phyloP scores from a whole-genome alignment of 495 filamentous ascomycete genomes.

The Aspergillus bertholletiae region DNA sequence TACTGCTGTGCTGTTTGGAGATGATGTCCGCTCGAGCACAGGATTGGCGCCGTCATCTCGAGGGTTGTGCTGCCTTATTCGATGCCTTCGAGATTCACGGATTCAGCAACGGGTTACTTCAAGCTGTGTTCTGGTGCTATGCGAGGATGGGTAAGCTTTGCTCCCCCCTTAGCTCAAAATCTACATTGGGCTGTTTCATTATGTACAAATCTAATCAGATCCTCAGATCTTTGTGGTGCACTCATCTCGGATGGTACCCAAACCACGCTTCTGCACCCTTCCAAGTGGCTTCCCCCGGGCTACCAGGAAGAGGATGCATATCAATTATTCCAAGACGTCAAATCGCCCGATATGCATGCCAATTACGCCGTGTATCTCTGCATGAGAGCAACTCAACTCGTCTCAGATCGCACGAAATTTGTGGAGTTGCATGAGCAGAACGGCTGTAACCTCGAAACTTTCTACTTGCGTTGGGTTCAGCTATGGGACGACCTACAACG shows the following conservation, averaged over 20 bases:
- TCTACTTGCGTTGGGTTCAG: conserved; percentile 29
- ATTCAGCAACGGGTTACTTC: conserved; percentile 35
- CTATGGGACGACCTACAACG: conserved; percentile 43
- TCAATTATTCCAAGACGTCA: conserved; percentile 23
- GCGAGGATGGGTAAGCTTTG: conserved; percentile 38
- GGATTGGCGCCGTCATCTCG: conserved; percentile 45
- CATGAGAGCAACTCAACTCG: conserved; percentile 37
- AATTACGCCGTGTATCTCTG: conserved; percentile 48
- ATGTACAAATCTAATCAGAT: conserved; percentile 5
- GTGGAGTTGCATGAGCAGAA: conserved; percentile 32
- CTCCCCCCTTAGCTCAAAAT: not conserved
- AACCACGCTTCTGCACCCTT: conserved; percentile 36
- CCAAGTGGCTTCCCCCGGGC: conserved; percentile 37
- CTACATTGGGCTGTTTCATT: not conserved
- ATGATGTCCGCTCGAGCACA: conserved; percentile 47
- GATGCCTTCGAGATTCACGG: conserved; percentile 40
- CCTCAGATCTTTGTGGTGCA: conserved; percentile 42
- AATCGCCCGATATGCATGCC: conserved; percentile 37
- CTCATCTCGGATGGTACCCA: conserved; percentile 44
- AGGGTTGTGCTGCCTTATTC: conserved; percentile 46
- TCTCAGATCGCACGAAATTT: conserved; percentile 36
- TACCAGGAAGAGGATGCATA: conserved; percentile 27
- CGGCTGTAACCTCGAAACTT: conserved; percentile 22
- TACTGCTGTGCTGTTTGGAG: conserved; percentile 42
- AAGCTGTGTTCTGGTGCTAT: conserved; percentile 50